Percentiles rank a stretch among this genome's conserved stretches.
phyloP scores from a whole-genome alignment of 176 grass and related monocot species.

The Melocanna baccifera region DNA sequence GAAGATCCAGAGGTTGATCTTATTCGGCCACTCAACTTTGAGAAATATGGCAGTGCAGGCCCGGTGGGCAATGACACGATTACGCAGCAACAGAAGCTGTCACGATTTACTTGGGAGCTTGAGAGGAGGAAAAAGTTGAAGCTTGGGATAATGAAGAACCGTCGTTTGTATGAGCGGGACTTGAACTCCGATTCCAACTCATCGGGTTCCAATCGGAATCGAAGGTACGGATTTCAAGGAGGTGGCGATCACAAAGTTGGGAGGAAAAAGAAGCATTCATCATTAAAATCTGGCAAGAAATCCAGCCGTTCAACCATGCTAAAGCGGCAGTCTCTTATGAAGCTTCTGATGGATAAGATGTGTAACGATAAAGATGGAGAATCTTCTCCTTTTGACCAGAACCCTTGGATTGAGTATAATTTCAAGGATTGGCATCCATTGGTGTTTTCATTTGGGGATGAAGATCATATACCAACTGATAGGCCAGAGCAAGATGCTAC shows the following conservation, averaged over 20 bases:
- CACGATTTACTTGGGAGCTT: slow-evolving; percentile 51
- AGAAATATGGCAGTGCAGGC: slow-evolving; percentile 12
- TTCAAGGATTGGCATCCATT: slow-evolving; percentile 59
- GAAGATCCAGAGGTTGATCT: slow-evolving; percentile 11
- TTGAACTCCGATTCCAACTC: slow-evolving; percentile 41
- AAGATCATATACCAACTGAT: slow-evolving; percentile 37
- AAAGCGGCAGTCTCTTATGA: slow-evolving; percentile 54
- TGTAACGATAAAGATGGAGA: slow-evolving; percentile 31
- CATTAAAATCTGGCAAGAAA: slow-evolving; percentile 39
- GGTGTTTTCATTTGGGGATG: slow-evolving; percentile 72
- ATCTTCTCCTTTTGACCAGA: slow-evolving; percentile 40
- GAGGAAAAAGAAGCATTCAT: slow-evolving; percentile 30
- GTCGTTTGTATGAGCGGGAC: slow-evolving; percentile 30
- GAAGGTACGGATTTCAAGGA: slow-evolving; percentile 26
- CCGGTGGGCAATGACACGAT: slow-evolving; percentile 1
- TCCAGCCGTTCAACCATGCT: slow-evolving; percentile 24
- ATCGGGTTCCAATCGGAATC: slow-evolving; percentile 28
- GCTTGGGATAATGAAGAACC: slow-evolving; percentile 17
- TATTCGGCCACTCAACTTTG: slow-evolving; percentile 10
- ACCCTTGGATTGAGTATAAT: slow-evolving; percentile 40
- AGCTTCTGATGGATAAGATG: slow-evolving; percentile 64
- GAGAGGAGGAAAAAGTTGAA: slow-evolving; percentile 49
- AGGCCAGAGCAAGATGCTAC: slow-evolving; percentile 42
- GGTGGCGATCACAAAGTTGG: slow-evolving; percentile 13
- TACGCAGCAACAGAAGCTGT: slow-evolving; percentile 27